Evolutionary conservation across 2,329 filamentous ascomycete species (phyloP), one percentile per base, ranked within the genome.

Genomic region (Parascedosporium putredinis): DNA sequence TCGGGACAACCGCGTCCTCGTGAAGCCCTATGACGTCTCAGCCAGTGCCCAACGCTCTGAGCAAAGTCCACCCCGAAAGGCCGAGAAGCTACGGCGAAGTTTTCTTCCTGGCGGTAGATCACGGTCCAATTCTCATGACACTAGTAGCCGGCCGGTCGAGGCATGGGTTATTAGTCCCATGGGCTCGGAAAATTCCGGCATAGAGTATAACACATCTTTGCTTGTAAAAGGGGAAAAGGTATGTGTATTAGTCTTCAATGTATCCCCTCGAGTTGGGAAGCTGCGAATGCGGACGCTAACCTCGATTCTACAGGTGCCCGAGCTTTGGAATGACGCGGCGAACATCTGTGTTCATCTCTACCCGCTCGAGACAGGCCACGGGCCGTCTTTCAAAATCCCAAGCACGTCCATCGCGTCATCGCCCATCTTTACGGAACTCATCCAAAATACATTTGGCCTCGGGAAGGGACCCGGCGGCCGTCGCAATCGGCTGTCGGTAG

Each of bases 261-360:
- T n/a, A n/a, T n/a, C n/a, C n/a, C n/a, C n/a, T n/a, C n/a, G n/a
- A n/a, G n/a, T n/a, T n/a, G n/a, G n/a, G n/a, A n/a, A n/a, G n/a
- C n/a, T n/a, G n/a, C n/a, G n/a, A n/a, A n/a, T n/a, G n/a, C n/a
- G n/a, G n/a, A n/a, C n/a, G n/a, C n/a, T n/a, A n/a, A n/a, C n/a
- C n/a, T n/a, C n/a, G n/a, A n/a, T 42, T 36, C 47, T 36, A 10
- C 51, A 81, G 78, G 76, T 84, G 3, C 78, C 80, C 2, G 81
- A 84, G 60, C 63, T 85, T 18, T 84, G 81, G 81, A 77, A 80
- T 55, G 78, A 83, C 50, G 66, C 62, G 47, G 79, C 76, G 34
- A 73, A 73, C 53, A 71, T 82, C 22, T 67, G 71, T 47, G 71
- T 85, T 18, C 79, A 79, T 56, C 63, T 85, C 3, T 75, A 75